Conservation (phyloP, 2,329 filamentous ascomycete species). For the Penicillium sp. region DNA sequence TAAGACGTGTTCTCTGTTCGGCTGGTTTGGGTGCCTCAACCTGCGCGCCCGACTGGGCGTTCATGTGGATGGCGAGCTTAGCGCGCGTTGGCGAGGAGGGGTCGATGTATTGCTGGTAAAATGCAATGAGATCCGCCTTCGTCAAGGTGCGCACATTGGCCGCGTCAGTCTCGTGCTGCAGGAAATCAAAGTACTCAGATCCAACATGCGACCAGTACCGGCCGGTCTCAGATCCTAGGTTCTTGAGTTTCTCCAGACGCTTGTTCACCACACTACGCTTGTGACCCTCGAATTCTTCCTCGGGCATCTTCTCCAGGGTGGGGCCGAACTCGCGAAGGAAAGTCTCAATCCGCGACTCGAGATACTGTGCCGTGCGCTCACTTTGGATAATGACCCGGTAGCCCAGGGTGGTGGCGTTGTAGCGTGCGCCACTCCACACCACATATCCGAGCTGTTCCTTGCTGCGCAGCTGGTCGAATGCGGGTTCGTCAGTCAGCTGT, state of each 20-base stretch:
- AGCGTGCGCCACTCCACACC: constrained; percentile 76
- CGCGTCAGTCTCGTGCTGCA: constrained; percentile 76
- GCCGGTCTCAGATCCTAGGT: constrained; percentile 77
- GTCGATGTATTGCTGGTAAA: constrained; percentile 73
- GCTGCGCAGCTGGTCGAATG: constrained; percentile 90
- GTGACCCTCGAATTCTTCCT: constrained; percentile 83
- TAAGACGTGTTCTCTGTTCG: constrained; percentile 47
- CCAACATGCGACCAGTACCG: constrained; percentile 83
- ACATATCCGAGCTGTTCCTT: constrained; percentile 98
- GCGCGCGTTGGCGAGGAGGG: constrained; percentile 70
- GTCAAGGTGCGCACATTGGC: constrained; percentile 69
- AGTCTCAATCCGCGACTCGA: constrained; percentile 82
- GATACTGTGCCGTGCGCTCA: constrained; percentile 76
- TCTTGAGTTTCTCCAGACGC: constrained; percentile 87
- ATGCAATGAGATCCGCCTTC: constrained; percentile 75
- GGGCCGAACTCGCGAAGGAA: constrained; percentile 70
- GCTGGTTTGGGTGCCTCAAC: constrained; percentile 29
- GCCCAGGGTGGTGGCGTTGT: constrained; percentile 73
- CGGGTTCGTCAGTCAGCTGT: constrained; percentile 88
- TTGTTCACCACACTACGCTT: constrained; percentile 87
- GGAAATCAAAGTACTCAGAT: constrained; percentile 85
- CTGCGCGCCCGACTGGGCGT: constrained; percentile 64
- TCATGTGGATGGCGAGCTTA: constrained; percentile 81
- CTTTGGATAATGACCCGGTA: constrained; percentile 92
- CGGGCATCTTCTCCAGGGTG: constrained; percentile 70